Conservation (phyloP, 805 yeast species). For the Candida dendrica region DNA sequence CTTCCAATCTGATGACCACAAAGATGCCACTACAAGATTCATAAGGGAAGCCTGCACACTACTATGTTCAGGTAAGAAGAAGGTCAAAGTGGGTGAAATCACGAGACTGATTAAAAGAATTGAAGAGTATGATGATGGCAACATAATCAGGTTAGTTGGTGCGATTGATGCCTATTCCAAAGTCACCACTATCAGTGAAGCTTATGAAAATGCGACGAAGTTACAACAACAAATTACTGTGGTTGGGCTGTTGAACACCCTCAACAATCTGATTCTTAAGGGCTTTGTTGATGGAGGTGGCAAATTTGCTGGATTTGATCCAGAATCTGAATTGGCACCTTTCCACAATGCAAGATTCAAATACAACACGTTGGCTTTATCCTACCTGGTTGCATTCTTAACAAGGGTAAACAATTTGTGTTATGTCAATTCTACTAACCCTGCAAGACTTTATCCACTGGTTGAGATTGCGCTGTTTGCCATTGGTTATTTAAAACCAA, state of each 20-base stretch:
- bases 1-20: background rate
- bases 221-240: slow-evolving; percentile 1
- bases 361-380: slow-evolving; percentile 13
- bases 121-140: slow-evolving; percentile 11
- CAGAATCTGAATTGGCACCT: slow-evolving; percentile 1
- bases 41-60: slow-evolving; percentile 9
- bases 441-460: background rate
- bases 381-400: slow-evolving; percentile 16
- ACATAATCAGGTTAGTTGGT: slow-evolving; percentile 4
- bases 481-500: slow-evolving; percentile 1
- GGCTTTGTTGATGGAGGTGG: slow-evolving; percentile 3
- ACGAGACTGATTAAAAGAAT: slow-evolving; percentile 6
- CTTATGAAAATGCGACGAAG: slow-evolving; percentile 1
- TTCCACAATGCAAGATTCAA: slow-evolving; percentile 14
- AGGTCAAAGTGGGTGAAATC: slow-evolving; percentile 10
- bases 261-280: background rate
- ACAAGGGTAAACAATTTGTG: slow-evolving; percentile 6
- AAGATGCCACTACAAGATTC: slow-evolving; percentile 3
- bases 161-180: slow-evolving; percentile 3
- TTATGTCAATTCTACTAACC: background rate
- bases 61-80: slow-evolving; percentile 1
- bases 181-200: slow-evolving; percentile 2
- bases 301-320: slow-evolving; percentile 2
- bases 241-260: background rate
- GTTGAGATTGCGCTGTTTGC: background rate